phyloP scores from a whole-genome alignment of 148 eudicot genomes.

The Silene uniflora region DNA sequence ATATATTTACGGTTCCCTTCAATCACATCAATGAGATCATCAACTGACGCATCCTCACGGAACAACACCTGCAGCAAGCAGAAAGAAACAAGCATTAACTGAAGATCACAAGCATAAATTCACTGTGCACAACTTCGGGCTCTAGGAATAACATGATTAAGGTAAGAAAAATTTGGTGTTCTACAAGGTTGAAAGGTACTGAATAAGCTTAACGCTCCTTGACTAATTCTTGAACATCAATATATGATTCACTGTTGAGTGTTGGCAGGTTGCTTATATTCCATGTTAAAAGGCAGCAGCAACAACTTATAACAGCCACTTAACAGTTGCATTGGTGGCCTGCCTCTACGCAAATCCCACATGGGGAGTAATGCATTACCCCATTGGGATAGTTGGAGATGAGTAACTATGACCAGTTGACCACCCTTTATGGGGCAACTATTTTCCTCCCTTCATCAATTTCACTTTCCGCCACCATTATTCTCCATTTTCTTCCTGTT shows the following conservation, averaged over 20 bases:
- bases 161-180: not conserved
- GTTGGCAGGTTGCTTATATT: too few relatives aligned
- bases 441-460: too few relatives aligned
- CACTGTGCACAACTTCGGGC: not conserved
- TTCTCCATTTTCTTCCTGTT: too few relatives aligned
- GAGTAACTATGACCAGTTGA: too few relatives aligned
- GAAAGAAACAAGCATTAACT: constrained; percentile 1
- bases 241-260: not conserved
- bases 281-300: not conserved
- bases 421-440: too few relatives aligned
- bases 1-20: constrained; percentile 99
- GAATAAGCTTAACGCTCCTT: too few relatives aligned
- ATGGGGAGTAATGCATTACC: too few relatives aligned
- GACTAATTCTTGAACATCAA: not conserved
- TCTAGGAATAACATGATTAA: not conserved
- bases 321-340: not conserved
- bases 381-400: too few relatives aligned
- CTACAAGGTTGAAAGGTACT: too few relatives aligned
- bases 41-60: constrained; percentile 99
- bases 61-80: constrained; percentile 60
- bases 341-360: not conserved
- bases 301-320: not conserved
- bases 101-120: not conserved
- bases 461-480: too few relatives aligned
- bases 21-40: constrained; percentile 96